Base-by-base conservation (phyloP, 2,329 filamentous ascomycete genomes). In the Aureobasidium leucospermi region DNA sequence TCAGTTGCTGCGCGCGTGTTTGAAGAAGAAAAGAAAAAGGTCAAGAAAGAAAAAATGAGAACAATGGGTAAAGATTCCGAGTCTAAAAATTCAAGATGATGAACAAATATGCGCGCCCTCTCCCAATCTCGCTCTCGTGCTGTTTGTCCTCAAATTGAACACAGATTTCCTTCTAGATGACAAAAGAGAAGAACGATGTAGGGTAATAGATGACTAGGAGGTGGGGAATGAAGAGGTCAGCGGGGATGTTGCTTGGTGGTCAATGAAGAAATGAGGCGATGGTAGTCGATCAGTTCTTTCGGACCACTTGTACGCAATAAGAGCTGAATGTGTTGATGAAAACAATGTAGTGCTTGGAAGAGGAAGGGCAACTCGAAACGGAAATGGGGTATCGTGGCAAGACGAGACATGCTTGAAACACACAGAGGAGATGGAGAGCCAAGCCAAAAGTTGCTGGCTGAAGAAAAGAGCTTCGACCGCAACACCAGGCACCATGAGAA, bases 301-400 rank as follows among this genome's bases (percentile, higher is more conserved):
- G 23, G 23, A 23, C 23, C 23, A 23, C 23, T 23, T 23, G 23
- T 23, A 4, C 23, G 23, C 23, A 23, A 23, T 23, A 23, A 23
- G 45, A 42, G 49, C 39, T 45, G 31, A 16, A 53, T 38, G 28
- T 28, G 29, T 29, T 19, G 11, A 11, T 23, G 51, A 28, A 34
- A 11, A 16, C 3, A 16, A 10, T 1, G 16, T 10, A 28, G 32
- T 49, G 47, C 47, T 49, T 15, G 47, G 31, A 41, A 19, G 15
- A 38, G 6, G 23, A 57, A 58, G 32, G 41, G n/a, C 10, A 48
- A 34, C 34, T 38, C 15, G 1, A 31, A 23, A 23, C n/a, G 36
- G 19, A 49, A 49, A 32, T n/a, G 45, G 57, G 55, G 57, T 59
- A 59, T 59, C 56, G 56, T 48, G 42, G 29, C 31, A 34, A 58